Percentiles rank a stretch among this genome's conserved stretches.
Evolutionary conservation across 495 filamentous ascomycete genomes (phyloP).

Genomic region (Aspergillus biplanus): DNA sequence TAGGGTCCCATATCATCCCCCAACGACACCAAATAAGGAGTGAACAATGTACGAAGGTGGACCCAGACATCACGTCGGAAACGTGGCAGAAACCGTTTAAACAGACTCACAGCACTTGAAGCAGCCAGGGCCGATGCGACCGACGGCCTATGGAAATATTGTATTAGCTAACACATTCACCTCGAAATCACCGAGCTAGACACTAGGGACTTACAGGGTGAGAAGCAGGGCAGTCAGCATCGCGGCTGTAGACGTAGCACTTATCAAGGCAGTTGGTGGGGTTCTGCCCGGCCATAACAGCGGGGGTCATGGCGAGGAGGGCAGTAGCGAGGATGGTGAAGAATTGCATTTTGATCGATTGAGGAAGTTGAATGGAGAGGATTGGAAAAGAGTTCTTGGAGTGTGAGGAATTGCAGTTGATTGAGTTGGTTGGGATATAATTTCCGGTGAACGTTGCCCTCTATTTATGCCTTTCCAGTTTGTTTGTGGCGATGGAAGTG

Average conservation of each 20-base stretch:
- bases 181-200: too few relatives aligned
- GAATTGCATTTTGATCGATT: background rate
- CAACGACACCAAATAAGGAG: background rate
- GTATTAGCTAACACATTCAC: background rate
- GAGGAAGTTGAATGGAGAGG: background rate
- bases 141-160: background rate
- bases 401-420: background rate
- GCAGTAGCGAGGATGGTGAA: background rate
- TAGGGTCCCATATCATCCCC: background rate
- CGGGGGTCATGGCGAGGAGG: background rate
- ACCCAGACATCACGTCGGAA: background rate
- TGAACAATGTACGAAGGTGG: background rate
- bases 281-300: background rate
- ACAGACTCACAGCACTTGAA: background rate
- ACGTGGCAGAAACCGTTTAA: background rate
- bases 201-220: background rate
- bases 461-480: background rate
- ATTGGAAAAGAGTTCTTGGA: background rate
- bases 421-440: background rate
- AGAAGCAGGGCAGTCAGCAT: background rate
- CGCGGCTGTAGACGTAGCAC: background rate
- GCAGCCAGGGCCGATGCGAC: background rate
- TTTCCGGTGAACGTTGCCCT: background rate
- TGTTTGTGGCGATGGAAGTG: background rate
- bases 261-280: background rate